Evolutionary conservation across 169 alveolate genomes (phyloP).

Genomic region (Cryptosporidium sp.): DNA sequence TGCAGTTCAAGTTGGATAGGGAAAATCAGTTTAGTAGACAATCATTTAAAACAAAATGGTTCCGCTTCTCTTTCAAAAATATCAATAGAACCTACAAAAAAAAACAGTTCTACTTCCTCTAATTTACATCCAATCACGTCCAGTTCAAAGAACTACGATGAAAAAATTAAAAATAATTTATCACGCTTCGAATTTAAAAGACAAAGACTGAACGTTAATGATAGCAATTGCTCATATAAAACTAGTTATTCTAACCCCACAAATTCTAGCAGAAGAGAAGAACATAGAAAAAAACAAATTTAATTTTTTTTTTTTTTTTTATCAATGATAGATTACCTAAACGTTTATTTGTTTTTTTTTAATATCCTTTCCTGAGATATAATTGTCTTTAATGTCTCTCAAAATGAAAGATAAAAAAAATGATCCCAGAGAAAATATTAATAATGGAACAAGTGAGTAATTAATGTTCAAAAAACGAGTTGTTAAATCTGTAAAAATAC

Average conservation of each 20-base stretch:
- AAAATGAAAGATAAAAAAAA: slow-evolving; percentile 57
- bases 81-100: not conserved
- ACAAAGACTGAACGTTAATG: slow-evolving; percentile 25
- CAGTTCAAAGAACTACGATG: not conserved
- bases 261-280: slow-evolving; percentile 27
- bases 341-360: not conserved
- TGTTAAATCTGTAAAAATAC: slow-evolving; percentile 21
- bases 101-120: not conserved
- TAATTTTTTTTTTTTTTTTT: no score
- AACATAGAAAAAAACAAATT: not conserved
- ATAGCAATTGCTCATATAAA: not conserved
- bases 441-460: slow-evolving; percentile 45
- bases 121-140: not conserved
- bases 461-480: slow-evolving; percentile 5
- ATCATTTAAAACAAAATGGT: not conserved
- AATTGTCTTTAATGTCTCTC: slow-evolving; percentile 14
- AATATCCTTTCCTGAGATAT: not conserved
- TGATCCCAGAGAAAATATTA: slow-evolving; percentile 53
- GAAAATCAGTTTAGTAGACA: not conserved
- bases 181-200: slow-evolving; percentile 24
- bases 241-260: not conserved
- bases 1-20: slow-evolving; percentile 31
- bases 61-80: not conserved
- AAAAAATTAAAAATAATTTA: not conserved
- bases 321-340: not conserved